A percentile compares a stretch with the other conserved stretches of the same genome.
These are phyloP conservation scores for Clonostachys solani DNA, from an alignment of 2,329 filamentous ascomycete genomes.

Conservation along the genomic window DNA sequence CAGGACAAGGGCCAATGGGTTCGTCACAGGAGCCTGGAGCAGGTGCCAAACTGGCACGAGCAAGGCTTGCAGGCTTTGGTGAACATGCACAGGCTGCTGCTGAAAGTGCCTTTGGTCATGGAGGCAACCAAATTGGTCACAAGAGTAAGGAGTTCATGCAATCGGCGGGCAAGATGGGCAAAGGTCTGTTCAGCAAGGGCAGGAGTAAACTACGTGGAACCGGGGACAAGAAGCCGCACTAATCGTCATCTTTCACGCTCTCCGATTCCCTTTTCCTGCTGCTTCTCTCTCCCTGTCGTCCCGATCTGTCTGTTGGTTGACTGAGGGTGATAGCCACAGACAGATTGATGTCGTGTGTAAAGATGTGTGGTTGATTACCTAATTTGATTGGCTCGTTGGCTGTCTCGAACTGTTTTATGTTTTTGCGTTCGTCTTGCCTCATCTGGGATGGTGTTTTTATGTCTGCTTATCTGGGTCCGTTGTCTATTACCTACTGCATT, in stretches of 20 bases:
- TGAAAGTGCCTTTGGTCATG: conserved; percentile 43
- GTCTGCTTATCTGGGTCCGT: no score
- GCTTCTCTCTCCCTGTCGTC: no score
- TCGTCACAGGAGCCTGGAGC: conserved; percentile 4
- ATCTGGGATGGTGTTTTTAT: no score
- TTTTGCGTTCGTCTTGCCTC: no score
- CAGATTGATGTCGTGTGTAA: no score
- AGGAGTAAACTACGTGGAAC: conserved; percentile 74
- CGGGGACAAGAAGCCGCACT: conserved; percentile 86
- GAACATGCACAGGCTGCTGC: conserved; percentile 33
- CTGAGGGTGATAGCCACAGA: no score
- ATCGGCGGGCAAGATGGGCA: conserved; percentile 82
- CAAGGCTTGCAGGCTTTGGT: conserved; percentile 22
- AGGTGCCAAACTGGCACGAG: conserved; percentile 22
- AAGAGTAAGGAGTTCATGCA: conserved; percentile 89
- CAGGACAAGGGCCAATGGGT: background rate
- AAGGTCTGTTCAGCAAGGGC: conserved; percentile 86
- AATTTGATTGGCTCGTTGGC: no score
- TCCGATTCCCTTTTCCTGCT: no score
- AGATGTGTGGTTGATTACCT: no score
- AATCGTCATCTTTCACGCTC: conserved; percentile 21
- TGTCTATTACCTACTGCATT: no score
- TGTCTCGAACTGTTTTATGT: no score
- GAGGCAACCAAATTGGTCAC: conserved; percentile 63
- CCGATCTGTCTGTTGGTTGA: no score